Base-by-base conservation (phyloP, 371 early-diverging fungal species). In the Dichotomocladium elegans region DNA sequence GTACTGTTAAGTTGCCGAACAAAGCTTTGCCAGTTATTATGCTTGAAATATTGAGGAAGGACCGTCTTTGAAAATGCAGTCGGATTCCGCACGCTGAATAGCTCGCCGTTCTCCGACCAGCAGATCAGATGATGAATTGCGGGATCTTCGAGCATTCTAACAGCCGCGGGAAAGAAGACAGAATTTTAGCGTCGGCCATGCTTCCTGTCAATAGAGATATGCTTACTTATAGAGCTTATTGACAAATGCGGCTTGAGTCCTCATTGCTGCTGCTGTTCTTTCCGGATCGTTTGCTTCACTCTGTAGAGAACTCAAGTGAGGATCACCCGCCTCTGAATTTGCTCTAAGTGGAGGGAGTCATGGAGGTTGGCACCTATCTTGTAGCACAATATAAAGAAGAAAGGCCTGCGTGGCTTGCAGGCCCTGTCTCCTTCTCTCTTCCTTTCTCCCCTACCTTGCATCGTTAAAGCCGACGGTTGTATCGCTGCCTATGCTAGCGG, bases 1-100 rank as follows among this genome's bases (percentile, higher is more conserved):
- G 60, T 70, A 77, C 77, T 89, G 67, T 94, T 94, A 10, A 92
- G 73, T 66, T 92, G 93, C 30, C 93, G 80, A 10, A 92, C 88
- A 77, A 94, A 93, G 44, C 86, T 87, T 53, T 86, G 85, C 76
- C 89, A 86, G 63, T 94, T 92, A 57, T 83, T 89, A 70, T 93
- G 92, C 60, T 91, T 92, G 63, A 92, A 94, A 63, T 89, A 86
- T 51, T 80, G 83, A 11, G 91, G 88, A 42, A 96, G 58, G 1
- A 80, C 74, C 2, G 53, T 49, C 44, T 74, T 75, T 29, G 78
- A 77, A 40, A 80, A 80, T 15, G 69, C 57, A 0, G 83, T 83
- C 2, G 83, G 80, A 42, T 81, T 81, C 14, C 78, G 66, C 15
- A 87, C 87, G 50, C 82, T 80, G 53, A 87, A 85, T n/a, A 81